phyloP scores from a whole-genome alignment of 2,329 filamentous ascomycete genomes.

The Ascochyta fabae region DNA sequence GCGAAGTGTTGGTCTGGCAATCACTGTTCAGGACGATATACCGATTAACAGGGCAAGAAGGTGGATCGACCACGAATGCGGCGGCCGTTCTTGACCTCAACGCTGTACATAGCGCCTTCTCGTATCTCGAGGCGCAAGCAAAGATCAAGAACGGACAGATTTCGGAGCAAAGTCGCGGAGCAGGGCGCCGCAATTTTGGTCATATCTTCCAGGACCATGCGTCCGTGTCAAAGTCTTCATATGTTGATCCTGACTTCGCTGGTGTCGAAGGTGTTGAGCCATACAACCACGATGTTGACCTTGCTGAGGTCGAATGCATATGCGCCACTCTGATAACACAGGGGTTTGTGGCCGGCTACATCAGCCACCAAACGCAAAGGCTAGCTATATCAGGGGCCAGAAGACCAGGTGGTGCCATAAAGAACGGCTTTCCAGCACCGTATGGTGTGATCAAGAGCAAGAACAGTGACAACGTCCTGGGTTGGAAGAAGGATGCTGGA shows the following conservation, averaged over 20 bases:
- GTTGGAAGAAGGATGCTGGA: constrained; percentile 67
- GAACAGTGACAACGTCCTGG: constrained; percentile 70
- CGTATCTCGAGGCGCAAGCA: constrained; percentile 67
- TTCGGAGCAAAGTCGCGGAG: constrained; percentile 36
- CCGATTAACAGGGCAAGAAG: constrained; percentile 76
- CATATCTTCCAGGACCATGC: constrained; percentile 59
- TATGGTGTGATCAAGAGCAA: constrained; percentile 71
- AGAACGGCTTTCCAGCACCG: constrained; percentile 77
- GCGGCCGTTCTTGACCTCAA: constrained; percentile 78
- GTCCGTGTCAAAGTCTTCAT: constrained; percentile 46
- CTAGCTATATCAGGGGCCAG: constrained; percentile 85
- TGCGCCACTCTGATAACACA: constrained; percentile 79
- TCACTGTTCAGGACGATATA: constrained; percentile 80
- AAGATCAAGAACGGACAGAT: constrained; percentile 35
- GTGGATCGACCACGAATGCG: constrained; percentile 47
- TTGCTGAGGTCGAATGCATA: constrained; percentile 76
- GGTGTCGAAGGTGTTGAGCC: constrained; percentile 41
- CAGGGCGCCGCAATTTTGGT: constrained; percentile 50
- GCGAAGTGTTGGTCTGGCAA: constrained; percentile 84
- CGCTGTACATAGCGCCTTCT: constrained; percentile 69
- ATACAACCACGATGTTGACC: constrained; percentile 54
- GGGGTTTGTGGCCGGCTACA: constrained; percentile 81
- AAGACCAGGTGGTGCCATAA: constrained; percentile 58
- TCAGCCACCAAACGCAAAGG: constrained; percentile 76
- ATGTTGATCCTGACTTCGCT: constrained; percentile 56